Evolutionary conservation across 139 green algal species (phyloP).

Genomic region (Penium margaritaceum): DNA sequence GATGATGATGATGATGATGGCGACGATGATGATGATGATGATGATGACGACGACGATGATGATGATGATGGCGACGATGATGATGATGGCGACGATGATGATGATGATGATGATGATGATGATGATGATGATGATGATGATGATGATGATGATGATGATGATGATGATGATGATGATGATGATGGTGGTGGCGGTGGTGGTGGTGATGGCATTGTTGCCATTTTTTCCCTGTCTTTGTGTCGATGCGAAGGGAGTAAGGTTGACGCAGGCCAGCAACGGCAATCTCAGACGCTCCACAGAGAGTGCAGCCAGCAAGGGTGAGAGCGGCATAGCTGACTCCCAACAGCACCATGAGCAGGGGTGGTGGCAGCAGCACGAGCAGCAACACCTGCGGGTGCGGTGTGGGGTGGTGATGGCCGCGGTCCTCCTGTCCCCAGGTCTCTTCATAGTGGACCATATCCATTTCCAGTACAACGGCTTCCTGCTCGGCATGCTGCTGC

Average conservation of each 20-base stretch:
- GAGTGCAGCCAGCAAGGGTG: too few species aligned
- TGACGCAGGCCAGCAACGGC: too few species aligned
- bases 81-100: not conserved
- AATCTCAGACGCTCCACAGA: too few species aligned
- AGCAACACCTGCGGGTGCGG: not conserved
- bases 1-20: not conserved
- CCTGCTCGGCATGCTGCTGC: conserved; percentile 66
- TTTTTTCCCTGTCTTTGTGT: too few species aligned
- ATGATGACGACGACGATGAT: not conserved
- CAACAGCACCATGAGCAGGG: too few species aligned
- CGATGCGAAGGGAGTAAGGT: too few species aligned
- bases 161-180: conserved; percentile 7
- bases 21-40: not conserved
- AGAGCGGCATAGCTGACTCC: too few species aligned
- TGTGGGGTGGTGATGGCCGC: conserved; percentile 5
- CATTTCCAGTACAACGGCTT: conserved; percentile 98
- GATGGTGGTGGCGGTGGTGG: not conserved
- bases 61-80: not conserved
- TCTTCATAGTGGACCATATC: conserved; percentile 92
- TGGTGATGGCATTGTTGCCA: not conserved
- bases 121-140: conserved; percentile 6
- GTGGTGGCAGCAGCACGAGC: too few species aligned
- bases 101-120: conserved; percentile 7
- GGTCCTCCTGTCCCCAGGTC: conserved; percentile 52
- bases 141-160: conserved; percentile 6